A percentile compares a stretch with the other conserved stretches of the same genome.
These are phyloP conservation scores for Lithocarpus polystachyus DNA, from an alignment of 306 rosid genomes.

Conservation along the genomic window DNA sequence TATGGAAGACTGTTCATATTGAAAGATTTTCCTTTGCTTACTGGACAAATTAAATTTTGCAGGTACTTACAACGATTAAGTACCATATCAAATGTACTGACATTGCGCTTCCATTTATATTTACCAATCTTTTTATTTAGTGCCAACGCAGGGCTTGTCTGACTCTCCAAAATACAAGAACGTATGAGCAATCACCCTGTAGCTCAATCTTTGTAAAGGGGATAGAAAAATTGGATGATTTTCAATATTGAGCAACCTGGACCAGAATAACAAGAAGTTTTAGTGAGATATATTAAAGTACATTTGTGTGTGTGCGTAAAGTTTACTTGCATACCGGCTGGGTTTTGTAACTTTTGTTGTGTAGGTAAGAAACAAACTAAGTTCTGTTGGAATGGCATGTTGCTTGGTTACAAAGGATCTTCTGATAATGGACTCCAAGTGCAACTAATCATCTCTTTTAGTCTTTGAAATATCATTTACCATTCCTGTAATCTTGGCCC, in stretches of 20 bases:
- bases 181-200: background rate
- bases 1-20: background rate
- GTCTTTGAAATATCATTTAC: background rate
- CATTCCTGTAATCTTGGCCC: background rate
- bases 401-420: background rate
- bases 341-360: background rate
- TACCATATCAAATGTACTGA: background rate
- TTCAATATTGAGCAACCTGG: background rate
- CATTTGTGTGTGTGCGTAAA: background rate
- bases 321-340: background rate
- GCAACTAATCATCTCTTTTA: background rate
- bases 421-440: background rate
- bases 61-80: background rate
- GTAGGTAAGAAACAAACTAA: background rate
- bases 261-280: background rate
- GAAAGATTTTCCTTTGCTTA: background rate
- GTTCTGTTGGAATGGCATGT: background rate
- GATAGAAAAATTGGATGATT: constrained; percentile 1
- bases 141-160: background rate
- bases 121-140: background rate
- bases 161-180: background rate
- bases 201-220: background rate
- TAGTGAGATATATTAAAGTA: background rate
- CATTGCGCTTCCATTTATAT: background rate
- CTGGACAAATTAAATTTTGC: background rate